Evolutionary conservation across 139 green algal species (phyloP).

Genomic region (Chlamydomonas incerta): DNA sequence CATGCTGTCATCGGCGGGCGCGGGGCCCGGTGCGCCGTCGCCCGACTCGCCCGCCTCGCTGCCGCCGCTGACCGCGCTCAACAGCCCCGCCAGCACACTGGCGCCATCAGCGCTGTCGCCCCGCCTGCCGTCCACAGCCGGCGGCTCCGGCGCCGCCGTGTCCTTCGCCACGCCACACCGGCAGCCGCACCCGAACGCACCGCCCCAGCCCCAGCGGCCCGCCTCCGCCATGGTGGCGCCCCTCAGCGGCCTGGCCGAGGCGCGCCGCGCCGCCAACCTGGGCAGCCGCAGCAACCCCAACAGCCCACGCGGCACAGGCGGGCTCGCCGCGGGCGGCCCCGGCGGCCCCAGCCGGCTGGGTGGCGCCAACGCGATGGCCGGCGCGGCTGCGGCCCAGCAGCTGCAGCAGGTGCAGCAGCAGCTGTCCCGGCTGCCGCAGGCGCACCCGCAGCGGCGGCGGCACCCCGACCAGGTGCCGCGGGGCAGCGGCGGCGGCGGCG

Average conservation of each 20-base stretch:
- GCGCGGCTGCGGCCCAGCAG: background rate
- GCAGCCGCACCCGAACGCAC: too few relatives aligned
- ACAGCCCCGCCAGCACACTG: background rate
- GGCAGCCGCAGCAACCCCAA: background rate
- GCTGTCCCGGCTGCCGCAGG: too few relatives aligned
- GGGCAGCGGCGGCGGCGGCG: background rate
- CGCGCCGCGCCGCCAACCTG: too few relatives aligned
- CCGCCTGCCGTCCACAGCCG: background rate
- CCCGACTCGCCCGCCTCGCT: constrained; percentile 15
- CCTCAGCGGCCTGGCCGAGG: background rate
- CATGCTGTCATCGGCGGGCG: background rate
- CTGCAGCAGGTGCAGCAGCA: too few relatives aligned
- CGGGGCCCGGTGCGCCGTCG: background rate
- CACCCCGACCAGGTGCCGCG: too few relatives aligned
- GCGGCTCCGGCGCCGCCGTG: too few relatives aligned
- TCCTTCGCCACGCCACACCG: background rate
- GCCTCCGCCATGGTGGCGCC: background rate
- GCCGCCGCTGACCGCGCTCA: constrained; percentile 14
- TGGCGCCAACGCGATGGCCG: background rate
- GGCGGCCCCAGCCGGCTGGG: background rate
- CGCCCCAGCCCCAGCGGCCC: too few relatives aligned
- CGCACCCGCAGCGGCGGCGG: too few relatives aligned
- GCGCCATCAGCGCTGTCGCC: background rate
- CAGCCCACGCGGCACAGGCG: background rate
- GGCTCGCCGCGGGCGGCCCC: background rate